Base-by-base conservation (phyloP, 768 basidiomycete genomes). In the Plicaturopsis crispa region DNA sequence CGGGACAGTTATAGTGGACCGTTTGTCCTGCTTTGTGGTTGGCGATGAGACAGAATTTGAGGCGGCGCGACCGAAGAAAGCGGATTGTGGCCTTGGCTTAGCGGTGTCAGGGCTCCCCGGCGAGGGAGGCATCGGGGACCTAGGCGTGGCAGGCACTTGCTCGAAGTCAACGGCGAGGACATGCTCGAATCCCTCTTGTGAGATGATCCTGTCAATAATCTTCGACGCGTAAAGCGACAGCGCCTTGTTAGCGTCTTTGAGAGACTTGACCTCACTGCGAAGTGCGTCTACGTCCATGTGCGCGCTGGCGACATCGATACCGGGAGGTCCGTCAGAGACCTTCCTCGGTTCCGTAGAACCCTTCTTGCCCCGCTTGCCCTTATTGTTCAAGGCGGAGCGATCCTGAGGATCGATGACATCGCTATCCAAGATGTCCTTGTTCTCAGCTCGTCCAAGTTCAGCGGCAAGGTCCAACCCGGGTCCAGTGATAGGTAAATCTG, bases 121-220 rank as follows among this genome's bases (percentile, higher is more conserved):
- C 40, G 39, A 54, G 42, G 53, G 48, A 3, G 69, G 56, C 8
- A 55, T 49, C 10, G 70, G 56, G 13, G 68, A 63, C 10, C 63
- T 54, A 10, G 77, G 64, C 23, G 74, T 73, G 8, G 64, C 60
- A 8, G 67, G 65, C 21, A 73, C 65, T 42, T 76, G 73, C 34
- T 86, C 84, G 49, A 87, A 94, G 58, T 97, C 93, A 32, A 77
- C 81, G n/a, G 93, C 87, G 24, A 97, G 76, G 39, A 98, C 86
- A 50, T 94, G 90, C 59, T 98, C 94, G 62, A 94, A 97, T 17
- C 92, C 92, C 60, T 96, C 93, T 59, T 93, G 85, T 1, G 85
- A 75, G 50, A 97, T 94, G 54, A 98, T 96, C 32, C 93, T 79
- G 65, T 98, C 94, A 52, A 98, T 87, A 48, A 98, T 98, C 70